Evolutionary conservation across 352 stramenopile genomes (phyloP).

Genomic region (Phytophthora tubulina): DNA sequence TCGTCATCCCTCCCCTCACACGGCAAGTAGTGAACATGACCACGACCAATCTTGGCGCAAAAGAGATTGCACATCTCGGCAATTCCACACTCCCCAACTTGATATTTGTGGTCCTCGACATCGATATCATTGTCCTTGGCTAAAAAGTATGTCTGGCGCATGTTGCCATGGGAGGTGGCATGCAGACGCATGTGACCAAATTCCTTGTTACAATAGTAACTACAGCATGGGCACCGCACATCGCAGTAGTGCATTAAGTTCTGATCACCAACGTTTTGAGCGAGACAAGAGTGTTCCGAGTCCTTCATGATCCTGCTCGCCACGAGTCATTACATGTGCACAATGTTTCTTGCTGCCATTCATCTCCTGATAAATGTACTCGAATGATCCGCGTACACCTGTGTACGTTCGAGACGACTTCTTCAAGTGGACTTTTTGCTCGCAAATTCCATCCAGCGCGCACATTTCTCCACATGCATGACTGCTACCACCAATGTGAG

Average conservation of each 20-base stretch:
- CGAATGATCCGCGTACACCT: slow-evolving; percentile 54
- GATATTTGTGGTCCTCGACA: slow-evolving; percentile 47
- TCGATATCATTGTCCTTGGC: slow-evolving; percentile 63
- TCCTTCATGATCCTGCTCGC: slow-evolving; percentile 42
- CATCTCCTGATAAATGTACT: slow-evolving; percentile 78
- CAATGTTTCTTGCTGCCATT: slow-evolving; percentile 71
- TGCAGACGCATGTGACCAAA: slow-evolving; percentile 61
- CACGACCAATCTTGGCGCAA: slow-evolving; percentile 47
- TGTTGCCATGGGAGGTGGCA: slow-evolving; percentile 72
- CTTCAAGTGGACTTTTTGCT: slow-evolving; percentile 69
- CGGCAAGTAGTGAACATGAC: slow-evolving; percentile 46
- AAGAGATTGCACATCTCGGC: slow-evolving; percentile 62
- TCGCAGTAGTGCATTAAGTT: slow-evolving; percentile 64
- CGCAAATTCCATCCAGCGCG: slow-evolving; percentile 60
- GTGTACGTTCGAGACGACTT: slow-evolving; percentile 59
- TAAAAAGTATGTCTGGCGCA: slow-evolving; percentile 72
- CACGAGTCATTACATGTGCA: slow-evolving; percentile 42
- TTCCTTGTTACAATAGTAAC: slow-evolving; percentile 73
- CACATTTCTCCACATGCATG: slow-evolving; percentile 62
- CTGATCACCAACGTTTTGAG: slow-evolving; percentile 16
- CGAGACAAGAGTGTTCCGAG: slow-evolving; percentile 52
- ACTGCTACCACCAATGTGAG: slow-evolving; percentile 47
- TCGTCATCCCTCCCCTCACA: slow-evolving; percentile 30
- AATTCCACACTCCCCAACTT: slow-evolving; percentile 43
- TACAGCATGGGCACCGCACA: slow-evolving; percentile 60